Evolutionary conservation across 805 yeast genomes (phyloP).

Genomic region (Sugiyamaella chiloensis): DNA sequence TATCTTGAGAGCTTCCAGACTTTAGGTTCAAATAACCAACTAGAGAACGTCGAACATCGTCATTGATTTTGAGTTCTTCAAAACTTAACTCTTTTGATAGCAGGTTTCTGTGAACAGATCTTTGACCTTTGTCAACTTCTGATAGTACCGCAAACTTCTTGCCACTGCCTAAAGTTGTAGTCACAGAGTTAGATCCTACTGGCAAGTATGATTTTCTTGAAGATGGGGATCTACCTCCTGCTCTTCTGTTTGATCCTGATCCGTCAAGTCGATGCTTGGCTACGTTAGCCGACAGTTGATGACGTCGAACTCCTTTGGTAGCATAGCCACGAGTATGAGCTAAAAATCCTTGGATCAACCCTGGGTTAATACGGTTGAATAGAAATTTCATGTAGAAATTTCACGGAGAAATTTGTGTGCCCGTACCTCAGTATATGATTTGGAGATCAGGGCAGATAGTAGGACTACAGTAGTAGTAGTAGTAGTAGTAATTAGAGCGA

Average conservation of each 20-base stretch:
- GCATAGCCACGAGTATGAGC: too few species aligned
- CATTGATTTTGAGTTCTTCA: conserved; percentile 62
- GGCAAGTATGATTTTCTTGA: conserved; percentile 5
- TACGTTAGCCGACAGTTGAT: neutral
- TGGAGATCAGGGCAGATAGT: too few species aligned
- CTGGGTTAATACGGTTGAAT: too few species aligned
- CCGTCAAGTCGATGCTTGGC: neutral
- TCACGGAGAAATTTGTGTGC: too few species aligned
- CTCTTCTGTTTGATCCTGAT: too few species aligned
- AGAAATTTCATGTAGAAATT: too few species aligned
- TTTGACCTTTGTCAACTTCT: conserved; percentile 26
- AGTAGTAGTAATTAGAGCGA: too few species aligned
- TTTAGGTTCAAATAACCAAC: conserved; percentile 39
- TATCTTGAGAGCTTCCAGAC: conserved; percentile 8
- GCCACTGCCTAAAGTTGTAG: conserved; percentile 14
- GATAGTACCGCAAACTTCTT: conserved; percentile 29
- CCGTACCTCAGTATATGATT: too few species aligned
- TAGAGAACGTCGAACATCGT: conserved; percentile 61
- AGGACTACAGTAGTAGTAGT: too few species aligned
- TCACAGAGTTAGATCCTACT: conserved; percentile 12
- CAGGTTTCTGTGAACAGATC: conserved; percentile 34
- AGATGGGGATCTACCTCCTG: too few species aligned
- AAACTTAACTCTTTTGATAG: conserved; percentile 58
- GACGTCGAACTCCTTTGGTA: conserved; percentile 1
- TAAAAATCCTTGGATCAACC: too few species aligned